These are phyloP conservation scores for Datisca glomerata DNA, from an alignment of 306 rosid species.

Conservation along the genomic window DNA sequence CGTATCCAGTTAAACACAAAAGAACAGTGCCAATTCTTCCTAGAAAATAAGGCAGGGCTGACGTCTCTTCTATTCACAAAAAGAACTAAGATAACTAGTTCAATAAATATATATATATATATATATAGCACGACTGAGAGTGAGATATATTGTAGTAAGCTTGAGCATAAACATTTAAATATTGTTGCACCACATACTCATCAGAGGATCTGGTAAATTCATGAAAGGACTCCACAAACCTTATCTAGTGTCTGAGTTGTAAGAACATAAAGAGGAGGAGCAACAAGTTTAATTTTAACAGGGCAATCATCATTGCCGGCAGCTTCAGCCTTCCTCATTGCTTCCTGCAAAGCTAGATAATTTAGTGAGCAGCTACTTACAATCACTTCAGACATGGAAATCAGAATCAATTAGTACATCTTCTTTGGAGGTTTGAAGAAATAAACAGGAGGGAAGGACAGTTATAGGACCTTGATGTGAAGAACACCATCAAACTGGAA, in stretches of 20 bases:
- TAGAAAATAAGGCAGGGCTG: too few species aligned
- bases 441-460: too few species aligned
- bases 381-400: neutral
- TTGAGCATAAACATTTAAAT: too few species aligned
- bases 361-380: neutral
- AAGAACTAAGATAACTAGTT: too few species aligned
- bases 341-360: constrained; percentile 44
- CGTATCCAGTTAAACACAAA: neutral
- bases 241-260: constrained; percentile 98
- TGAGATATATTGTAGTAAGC: too few species aligned
- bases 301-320: constrained; percentile 88
- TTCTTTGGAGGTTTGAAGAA: too few species aligned
- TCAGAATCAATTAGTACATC: too few species aligned
- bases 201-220: too few species aligned
- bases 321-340: constrained; percentile 94
- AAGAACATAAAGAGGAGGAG: constrained; percentile 92
- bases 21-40: neutral
- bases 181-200: too few species aligned
- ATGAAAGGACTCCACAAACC: constrained; percentile 32
- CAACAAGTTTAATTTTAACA: constrained; percentile 94
- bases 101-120: too few species aligned
- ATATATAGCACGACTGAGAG: too few species aligned
- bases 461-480: constrained; percentile 63
- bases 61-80: too few species aligned
- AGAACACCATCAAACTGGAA: constrained; percentile 96